Percentiles rank a stretch among this genome's conserved stretches.
These are phyloP conservation scores for Ilyonectria sp. DNA, from an alignment of 2,329 filamentous ascomycete genomes.

Conservation along the genomic window DNA sequence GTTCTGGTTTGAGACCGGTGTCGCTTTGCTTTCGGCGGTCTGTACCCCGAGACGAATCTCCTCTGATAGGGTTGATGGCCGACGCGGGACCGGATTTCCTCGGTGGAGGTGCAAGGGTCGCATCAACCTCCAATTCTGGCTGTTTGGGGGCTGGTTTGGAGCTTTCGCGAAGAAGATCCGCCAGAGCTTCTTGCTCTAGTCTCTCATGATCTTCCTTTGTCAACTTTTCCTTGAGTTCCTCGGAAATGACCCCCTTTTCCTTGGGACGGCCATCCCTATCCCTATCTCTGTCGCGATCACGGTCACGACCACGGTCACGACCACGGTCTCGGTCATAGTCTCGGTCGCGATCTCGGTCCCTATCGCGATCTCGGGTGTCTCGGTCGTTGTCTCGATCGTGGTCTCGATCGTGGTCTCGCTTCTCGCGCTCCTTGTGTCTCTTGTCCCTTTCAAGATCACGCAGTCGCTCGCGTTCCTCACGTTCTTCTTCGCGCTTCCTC, in stretches of 20 bases:
- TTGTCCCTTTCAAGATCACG: slow-evolving; percentile 59
- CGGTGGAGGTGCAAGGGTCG: slow-evolving; percentile 69
- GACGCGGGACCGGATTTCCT: slow-evolving; percentile 67
- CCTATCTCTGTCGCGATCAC: slow-evolving; percentile 47
- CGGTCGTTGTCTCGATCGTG: slow-evolving; percentile 56
- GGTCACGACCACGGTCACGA: slow-evolving; percentile 48
- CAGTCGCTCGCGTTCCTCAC: slow-evolving; percentile 68
- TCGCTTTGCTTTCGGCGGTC: slow-evolving; percentile 59
- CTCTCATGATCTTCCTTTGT: slow-evolving; percentile 72
- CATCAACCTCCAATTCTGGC: slow-evolving; percentile 70
- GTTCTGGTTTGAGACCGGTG: slow-evolving; percentile 50
- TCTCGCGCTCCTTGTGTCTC: slow-evolving; percentile 57
- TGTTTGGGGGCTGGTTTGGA: slow-evolving; percentile 64
- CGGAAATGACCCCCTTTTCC: slow-evolving; percentile 58
- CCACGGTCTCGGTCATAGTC: slow-evolving; percentile 51
- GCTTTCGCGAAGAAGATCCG: slow-evolving; percentile 72
- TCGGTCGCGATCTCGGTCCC: slow-evolving; percentile 49
- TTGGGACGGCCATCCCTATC: slow-evolving; percentile 51
- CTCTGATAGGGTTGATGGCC: slow-evolving; percentile 70
- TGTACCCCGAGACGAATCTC: slow-evolving; percentile 60
- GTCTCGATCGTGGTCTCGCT: slow-evolving; percentile 56
- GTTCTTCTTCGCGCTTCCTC: slow-evolving; percentile 66
- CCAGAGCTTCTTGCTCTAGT: slow-evolving; percentile 71
- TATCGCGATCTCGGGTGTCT: slow-evolving; percentile 51
- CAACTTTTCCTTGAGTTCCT: slow-evolving; percentile 67